Percentiles rank a stretch among this genome's conserved stretches.
These are phyloP conservation scores for Pinus tabuliformis DNA, from an alignment of 75 land plant species.

Conservation along the genomic window DNA sequence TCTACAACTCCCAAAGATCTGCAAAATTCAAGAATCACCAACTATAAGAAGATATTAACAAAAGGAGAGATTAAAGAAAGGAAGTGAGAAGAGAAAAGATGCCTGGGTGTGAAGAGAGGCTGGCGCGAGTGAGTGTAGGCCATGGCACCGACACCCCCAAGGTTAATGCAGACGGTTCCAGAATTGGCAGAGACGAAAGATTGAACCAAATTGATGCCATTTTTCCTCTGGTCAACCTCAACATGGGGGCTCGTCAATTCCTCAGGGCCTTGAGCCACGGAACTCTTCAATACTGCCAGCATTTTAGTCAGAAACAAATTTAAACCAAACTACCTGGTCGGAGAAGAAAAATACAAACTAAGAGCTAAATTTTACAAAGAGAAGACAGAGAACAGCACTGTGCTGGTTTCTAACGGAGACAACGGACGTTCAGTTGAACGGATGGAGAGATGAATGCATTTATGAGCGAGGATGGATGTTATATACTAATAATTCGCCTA, in stretches of 20 bases:
- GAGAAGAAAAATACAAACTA: too few species aligned
- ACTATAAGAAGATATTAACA: too few species aligned
- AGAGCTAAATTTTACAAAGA: too few species aligned
- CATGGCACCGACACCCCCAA: conserved; percentile 26
- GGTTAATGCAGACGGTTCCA: conserved; percentile 18
- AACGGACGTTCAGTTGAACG: too few species aligned
- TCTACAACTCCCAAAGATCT: neutral
- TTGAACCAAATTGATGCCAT: conserved; percentile 19
- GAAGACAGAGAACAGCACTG: too few species aligned
- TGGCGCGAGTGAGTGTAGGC: conserved; percentile 29
- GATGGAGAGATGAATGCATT: too few species aligned
- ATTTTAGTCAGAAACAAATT: conserved; percentile 10
- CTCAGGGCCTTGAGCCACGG: conserved; percentile 25
- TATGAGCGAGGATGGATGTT: too few species aligned
- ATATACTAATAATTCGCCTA: too few species aligned
- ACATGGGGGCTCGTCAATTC: conserved; percentile 30
- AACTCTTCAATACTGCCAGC: conserved; percentile 30
- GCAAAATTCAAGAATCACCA: neutral
- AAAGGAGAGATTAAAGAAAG: neutral
- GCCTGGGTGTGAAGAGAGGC: conserved; percentile 34
- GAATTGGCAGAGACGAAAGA: conserved; percentile 15
- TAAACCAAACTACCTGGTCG: too few species aligned
- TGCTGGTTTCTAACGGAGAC: too few species aligned
- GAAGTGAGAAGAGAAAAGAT: neutral
- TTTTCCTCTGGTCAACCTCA: conserved; percentile 17